These are phyloP conservation scores for Sporothrix schenckii DNA, from an alignment of 2,329 filamentous ascomycete species.

Conservation along the genomic window DNA sequence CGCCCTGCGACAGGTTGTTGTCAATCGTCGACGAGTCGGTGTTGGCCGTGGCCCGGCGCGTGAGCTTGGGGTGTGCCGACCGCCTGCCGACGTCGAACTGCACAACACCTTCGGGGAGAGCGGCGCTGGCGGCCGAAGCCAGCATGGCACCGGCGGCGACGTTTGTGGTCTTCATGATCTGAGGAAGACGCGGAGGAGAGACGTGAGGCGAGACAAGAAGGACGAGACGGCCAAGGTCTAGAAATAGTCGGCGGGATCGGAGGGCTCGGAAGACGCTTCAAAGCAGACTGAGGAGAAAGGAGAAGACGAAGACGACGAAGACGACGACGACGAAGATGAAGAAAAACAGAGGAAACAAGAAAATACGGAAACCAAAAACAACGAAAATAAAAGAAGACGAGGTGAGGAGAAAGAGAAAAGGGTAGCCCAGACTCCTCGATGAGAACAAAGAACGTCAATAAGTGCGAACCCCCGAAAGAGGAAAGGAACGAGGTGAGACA, in stretches of 20 bases:
- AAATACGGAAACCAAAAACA: neutral
- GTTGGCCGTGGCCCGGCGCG: slow-evolving; percentile 43
- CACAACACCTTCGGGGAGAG: slow-evolving; percentile 44
- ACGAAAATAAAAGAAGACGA: neutral
- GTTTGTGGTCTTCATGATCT: slow-evolving; percentile 39
- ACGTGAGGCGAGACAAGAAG: neutral
- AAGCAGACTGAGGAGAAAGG: neutral
- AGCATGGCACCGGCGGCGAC: slow-evolving; percentile 38
- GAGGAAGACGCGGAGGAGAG: neutral
- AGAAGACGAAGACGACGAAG: neutral
- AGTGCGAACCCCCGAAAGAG: neutral
- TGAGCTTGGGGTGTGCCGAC: slow-evolving; percentile 41
- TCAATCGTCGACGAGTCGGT: slow-evolving; percentile 50
- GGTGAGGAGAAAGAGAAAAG: neutral
- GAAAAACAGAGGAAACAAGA: neutral
- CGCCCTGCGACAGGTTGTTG: slow-evolving; percentile 51
- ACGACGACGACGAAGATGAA: neutral
- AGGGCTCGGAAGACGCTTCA: neutral
- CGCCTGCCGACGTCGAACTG: slow-evolving; percentile 54
- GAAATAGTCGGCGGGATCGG: neutral
- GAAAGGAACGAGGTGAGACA: slow-evolving; percentile 3
- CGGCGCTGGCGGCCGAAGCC: slow-evolving; percentile 36
- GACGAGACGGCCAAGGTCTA: too few species aligned
- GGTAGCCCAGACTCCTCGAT: neutral
- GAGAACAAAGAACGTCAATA: slow-evolving; percentile 11